These are phyloP conservation scores for Cucumis hystrix DNA, from an alignment of 306 rosid genomes.

Conservation along the genomic window DNA sequence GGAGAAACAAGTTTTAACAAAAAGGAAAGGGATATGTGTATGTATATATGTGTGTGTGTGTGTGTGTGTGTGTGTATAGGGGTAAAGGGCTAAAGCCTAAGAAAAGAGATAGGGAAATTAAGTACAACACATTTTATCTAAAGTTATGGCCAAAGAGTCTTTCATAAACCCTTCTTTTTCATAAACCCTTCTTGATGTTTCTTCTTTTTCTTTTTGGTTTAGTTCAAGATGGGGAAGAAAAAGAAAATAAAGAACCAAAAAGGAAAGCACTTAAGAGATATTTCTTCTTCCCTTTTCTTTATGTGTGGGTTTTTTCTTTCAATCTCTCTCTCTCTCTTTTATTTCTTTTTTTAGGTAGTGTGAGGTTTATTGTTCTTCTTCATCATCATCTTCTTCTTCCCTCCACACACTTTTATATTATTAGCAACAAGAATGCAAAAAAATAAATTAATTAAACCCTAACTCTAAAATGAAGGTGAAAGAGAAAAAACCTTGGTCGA, in stretches of 20 bases:
- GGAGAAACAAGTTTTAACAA: neutral
- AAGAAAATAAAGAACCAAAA: neutral
- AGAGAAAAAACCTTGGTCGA: conserved; percentile 48
- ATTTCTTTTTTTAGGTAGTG: neutral
- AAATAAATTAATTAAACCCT: neutral
- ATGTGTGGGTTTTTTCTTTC: neutral
- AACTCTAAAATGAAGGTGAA: neutral
- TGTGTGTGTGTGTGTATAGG: too few species aligned
- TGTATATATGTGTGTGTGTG: neutral
- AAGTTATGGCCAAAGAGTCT: conserved; percentile 37
- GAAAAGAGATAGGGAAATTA: conserved; percentile 17
- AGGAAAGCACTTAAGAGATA: neutral
- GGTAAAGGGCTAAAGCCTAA: conserved; percentile 20
- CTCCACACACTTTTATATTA: neutral
- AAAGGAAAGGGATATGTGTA: neutral
- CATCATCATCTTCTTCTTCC: neutral
- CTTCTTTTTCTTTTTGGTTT: neutral
- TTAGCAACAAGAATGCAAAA: neutral
- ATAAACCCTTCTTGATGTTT: conserved; percentile 8
- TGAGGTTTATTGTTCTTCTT: neutral
- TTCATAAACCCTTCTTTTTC: conserved; percentile 29
- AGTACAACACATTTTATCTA: conserved; percentile 20
- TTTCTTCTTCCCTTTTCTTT: neutral
- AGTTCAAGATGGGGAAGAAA: neutral
- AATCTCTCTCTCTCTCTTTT: neutral